Evolutionary conservation across 129 eudicot genomes (phyloP), one percentile per base, ranked within the genome.

Genomic region (Lactuca sativa): DNA sequence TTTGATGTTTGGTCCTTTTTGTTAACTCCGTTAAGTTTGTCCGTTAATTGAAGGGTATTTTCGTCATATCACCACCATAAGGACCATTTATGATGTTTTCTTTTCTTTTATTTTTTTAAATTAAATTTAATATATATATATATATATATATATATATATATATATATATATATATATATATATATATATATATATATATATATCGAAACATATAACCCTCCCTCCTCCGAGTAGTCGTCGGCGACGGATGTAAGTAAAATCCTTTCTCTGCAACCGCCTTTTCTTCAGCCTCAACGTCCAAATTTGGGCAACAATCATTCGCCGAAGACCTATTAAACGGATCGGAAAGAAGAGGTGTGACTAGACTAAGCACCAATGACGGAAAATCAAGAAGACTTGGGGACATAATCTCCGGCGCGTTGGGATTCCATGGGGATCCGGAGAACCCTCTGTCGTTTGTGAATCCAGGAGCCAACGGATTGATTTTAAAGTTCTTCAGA

Each of bases 331-430:
- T 59, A 31, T 74, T 84, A 44, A 92, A 92, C 81, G 90, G 91
- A 80, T 92, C 98, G 71, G 81, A 84, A 10, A 75, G 77, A 1
- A 92, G 84, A 3, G 98, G 98, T 1, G 98, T 92, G 2, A 92
- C 98, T 33, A 95, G 98, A 71, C 92, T 84, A 53, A 92, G 84
- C 14, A 49, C 83, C 53, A 92, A 77, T 10, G 90, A 66, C 6
- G 96, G 95, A 59, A 89, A 92, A 72, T 89, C 84, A 3, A 92
- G 90, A 4, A 86, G 5, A 33, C 92, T 86, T 0, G 98, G 96
- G 0, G 96, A 92, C 1, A 89, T 60, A 73, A 86, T 73, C 25
- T 84, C 96, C 11, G 80, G 70, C 12, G 86, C 47, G 21, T 59
- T 72, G 62, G 72, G 74, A 34, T 66, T 72, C 34, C 89, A 72